Evolutionary conservation across 352 stramenopile genomes (phyloP).

Genomic region (Globisporangium alternatum): DNA sequence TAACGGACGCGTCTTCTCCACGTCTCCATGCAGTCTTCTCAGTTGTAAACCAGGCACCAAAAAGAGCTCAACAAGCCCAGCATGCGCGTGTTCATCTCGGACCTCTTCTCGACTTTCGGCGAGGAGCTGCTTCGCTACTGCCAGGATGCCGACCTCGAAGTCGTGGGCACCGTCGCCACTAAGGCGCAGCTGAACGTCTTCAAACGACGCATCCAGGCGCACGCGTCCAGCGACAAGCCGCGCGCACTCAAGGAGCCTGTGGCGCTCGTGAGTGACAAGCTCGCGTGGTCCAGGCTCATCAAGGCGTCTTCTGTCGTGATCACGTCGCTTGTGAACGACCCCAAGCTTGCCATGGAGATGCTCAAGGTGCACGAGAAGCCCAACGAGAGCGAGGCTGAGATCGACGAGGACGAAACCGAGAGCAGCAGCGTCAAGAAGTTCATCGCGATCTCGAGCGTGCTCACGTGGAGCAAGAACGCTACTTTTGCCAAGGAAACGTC

Average conservation of each 20-base stretch:
- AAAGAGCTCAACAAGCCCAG: not conserved
- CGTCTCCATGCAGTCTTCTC: not conserved
- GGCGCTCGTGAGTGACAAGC: constrained; percentile 40
- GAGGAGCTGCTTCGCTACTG: constrained; percentile 48
- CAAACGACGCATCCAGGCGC: constrained; percentile 58
- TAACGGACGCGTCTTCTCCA: constrained; percentile 10
- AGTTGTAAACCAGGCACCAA: not conserved
- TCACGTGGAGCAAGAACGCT: constrained; percentile 78
- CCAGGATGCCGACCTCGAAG: constrained; percentile 63
- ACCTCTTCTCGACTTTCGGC: constrained; percentile 60
- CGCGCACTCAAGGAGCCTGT: constrained; percentile 53
- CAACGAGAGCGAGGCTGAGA: constrained; percentile 27
- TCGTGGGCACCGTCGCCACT: constrained; percentile 50
- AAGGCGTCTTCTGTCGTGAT: constrained; percentile 52
- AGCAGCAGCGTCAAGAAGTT: constrained; percentile 52
- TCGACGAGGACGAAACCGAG: constrained; percentile 20
- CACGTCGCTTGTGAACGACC: constrained; percentile 45
- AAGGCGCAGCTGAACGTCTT: constrained; percentile 38
- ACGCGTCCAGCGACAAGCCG: constrained; percentile 49
- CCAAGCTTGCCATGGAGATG: constrained; percentile 57
- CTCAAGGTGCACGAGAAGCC: constrained; percentile 67
- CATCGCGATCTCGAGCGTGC: constrained; percentile 68
- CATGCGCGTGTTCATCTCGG: constrained; percentile 78
- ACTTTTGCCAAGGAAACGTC: constrained; percentile 40
- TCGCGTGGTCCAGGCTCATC: constrained; percentile 50